Evolutionary conservation across 768 basidiomycete genomes (phyloP), one percentile per base, ranked within the genome.

Genomic region (Hericium alpestre): DNA sequence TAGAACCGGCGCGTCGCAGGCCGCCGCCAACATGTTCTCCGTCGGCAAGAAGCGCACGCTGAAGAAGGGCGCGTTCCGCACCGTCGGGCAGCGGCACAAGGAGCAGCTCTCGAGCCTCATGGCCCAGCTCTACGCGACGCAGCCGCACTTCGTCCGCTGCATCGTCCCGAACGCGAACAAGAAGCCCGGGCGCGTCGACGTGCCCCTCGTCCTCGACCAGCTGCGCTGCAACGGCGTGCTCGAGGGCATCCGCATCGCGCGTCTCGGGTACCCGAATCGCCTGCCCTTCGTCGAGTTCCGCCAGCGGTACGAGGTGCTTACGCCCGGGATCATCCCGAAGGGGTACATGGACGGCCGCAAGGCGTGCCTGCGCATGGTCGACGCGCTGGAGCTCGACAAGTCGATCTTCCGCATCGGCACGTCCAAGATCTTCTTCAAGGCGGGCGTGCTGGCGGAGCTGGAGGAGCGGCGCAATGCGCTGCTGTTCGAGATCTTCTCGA

Each of bases 361-460:
- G 68, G 93, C 96, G 1, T 95, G 90, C 64, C 75, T 88, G 38
- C 81, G 89, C 6, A 97, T 99, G 83, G 87, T 96, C 38, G 84
- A 85, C 57, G 82, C 89, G 4, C 76, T 98, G 46, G 90, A 94
- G 50, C 80, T 99, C 38, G 93, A 96, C 67, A 83, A 87, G 51
- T 74, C 80, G 3, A 77, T 84, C 18, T 96, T 84, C 78, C 89
- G 86, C 65, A 89, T 98, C 55, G 96, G 96, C 6, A 92, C 90
- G 0, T 95, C 93, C 39, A 99, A 99, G 73, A 90, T 97, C 59
- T 99, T 98, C 76, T 98, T 99, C 82, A 98, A 98, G 67, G 94
- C 96, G 2, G 94, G 95, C 3, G 92, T 96, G 3, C 79, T 99
- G 15, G 96, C 96, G 37, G 95, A 95, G 64, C 79, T 98, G 9